These are phyloP conservation scores for Gaeumannomyces sp. DNA, from an alignment of 2,329 filamentous ascomycete species.

Conservation along the genomic window DNA sequence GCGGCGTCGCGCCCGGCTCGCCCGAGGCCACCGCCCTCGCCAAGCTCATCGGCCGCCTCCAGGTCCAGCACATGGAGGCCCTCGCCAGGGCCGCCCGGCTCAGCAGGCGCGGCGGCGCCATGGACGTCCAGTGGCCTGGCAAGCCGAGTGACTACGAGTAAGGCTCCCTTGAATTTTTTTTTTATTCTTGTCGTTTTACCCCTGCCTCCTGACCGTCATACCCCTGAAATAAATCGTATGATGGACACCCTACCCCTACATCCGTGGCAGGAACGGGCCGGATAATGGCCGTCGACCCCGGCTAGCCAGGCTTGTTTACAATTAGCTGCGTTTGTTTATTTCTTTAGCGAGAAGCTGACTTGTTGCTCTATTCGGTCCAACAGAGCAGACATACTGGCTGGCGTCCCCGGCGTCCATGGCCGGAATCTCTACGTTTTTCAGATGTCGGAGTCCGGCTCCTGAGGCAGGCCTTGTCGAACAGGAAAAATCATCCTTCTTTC, in stretches of 20 bases:
- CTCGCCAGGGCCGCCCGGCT: background rate
- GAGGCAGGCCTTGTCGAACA: background rate
- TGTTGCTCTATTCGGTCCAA: conserved; percentile 3
- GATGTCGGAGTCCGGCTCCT: background rate
- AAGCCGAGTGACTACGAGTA: conserved; percentile 5
- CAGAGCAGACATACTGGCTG: background rate
- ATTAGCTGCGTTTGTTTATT: too few species aligned
- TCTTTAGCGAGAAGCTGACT: background rate
- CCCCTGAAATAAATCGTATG: too few species aligned
- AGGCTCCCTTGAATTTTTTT: background rate
- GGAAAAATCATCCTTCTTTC: background rate
- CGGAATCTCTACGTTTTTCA: background rate
- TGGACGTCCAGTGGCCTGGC: conserved; percentile 8
- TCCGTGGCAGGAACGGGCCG: background rate
- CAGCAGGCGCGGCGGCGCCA: background rate
- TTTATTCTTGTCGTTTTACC: background rate
- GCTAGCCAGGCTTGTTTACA: too few species aligned
- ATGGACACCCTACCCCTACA: too few species aligned
- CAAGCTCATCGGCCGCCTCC: conserved; percentile 1
- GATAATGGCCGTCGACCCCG: too few species aligned
- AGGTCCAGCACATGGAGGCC: conserved; percentile 6
- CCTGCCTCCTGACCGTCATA: too few species aligned
- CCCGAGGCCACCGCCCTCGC: background rate
- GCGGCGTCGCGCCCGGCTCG: conserved; percentile 4
- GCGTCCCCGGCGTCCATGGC: background rate